Percentiles rank a stretch among this genome's conserved stretches.
phyloP scores from a whole-genome alignment of 371 early-diverging fungal species.

The Mucor saturninus region DNA sequence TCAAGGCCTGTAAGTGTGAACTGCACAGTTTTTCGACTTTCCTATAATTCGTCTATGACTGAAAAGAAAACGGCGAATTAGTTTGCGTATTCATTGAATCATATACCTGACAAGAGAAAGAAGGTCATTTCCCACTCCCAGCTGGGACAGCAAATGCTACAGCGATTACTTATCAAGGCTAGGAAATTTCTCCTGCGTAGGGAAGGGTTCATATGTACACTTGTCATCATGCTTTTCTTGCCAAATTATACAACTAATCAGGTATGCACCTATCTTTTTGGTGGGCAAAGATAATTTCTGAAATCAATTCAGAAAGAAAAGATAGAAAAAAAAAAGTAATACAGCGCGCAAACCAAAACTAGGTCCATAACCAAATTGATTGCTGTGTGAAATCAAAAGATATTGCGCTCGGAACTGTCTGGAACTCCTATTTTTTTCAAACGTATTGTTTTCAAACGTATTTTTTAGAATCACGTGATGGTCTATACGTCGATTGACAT shows the following conservation, averaged over 20 bases:
- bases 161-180: constrained; percentile 7
- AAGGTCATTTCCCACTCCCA: constrained; percentile 21
- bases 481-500: too few species aligned
- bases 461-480: too few species aligned
- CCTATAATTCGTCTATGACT: neutral
- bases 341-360: too few species aligned
- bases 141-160: constrained; percentile 22
- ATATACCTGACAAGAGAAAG: constrained; percentile 19
- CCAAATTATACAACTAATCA: constrained; percentile 26
- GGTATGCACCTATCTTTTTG: constrained; percentile 23
- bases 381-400: too few species aligned
- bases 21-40: constrained; percentile 6
- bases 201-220: constrained; percentile 31
- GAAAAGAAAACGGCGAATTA: constrained; percentile 17
- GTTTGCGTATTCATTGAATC: too few species aligned
- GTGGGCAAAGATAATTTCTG: constrained; percentile 3
- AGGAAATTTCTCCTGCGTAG: constrained; percentile 31
- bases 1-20: constrained; percentile 10
- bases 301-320: too few species aligned
- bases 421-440: too few species aligned
- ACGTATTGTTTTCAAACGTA: too few species aligned
- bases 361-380: too few species aligned
- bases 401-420: too few species aligned
- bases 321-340: too few species aligned
- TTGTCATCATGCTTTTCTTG: constrained; percentile 32